Evolutionary conservation across 305 asterid genomes (phyloP).

Genomic region (Ruellia speciosa): DNA sequence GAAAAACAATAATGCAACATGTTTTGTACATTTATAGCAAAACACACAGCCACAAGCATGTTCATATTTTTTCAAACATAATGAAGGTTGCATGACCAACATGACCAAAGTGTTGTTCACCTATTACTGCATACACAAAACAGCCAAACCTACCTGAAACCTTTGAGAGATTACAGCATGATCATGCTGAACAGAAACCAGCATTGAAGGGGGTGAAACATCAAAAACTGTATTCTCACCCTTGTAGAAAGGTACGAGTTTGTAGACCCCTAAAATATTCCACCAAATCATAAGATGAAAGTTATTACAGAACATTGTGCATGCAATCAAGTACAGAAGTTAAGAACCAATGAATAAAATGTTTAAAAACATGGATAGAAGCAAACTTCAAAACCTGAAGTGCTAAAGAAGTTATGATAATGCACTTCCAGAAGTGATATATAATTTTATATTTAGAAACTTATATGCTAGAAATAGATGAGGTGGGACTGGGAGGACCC

Average conservation of each 20-base stretch:
- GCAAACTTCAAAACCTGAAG: not conserved
- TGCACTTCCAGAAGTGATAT: not conserved
- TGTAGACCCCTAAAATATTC: slow-evolving; percentile 62
- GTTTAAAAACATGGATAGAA: not conserved
- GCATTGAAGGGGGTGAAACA: slow-evolving; percentile 80
- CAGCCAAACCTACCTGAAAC: slow-evolving; percentile 60
- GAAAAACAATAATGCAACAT: too few species aligned
- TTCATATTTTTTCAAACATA: not conserved
- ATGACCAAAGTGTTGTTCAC: slow-evolving; percentile 15
- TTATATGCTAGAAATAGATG: too few species aligned
- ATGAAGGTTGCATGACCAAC: slow-evolving; percentile 14
- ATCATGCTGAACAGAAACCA: slow-evolving; percentile 66
- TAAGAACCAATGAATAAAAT: not conserved
- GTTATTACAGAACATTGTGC: slow-evolving; percentile 3
- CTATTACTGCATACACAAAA: slow-evolving; percentile 13
- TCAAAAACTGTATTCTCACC: slow-evolving; percentile 96
- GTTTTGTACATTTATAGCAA: not conserved
- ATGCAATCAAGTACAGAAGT: slow-evolving; percentile 16
- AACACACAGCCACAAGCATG: not conserved
- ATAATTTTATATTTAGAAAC: too few species aligned
- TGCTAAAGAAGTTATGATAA: not conserved
- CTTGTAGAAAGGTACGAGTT: slow-evolving; percentile 89
- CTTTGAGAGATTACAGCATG: slow-evolving; percentile 61
- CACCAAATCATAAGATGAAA: slow-evolving; percentile 19
- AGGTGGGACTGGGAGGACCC: too few species aligned